Conservation (phyloP, 2,329 filamentous ascomycete species). For the Rhynchosporium secalis region DNA sequence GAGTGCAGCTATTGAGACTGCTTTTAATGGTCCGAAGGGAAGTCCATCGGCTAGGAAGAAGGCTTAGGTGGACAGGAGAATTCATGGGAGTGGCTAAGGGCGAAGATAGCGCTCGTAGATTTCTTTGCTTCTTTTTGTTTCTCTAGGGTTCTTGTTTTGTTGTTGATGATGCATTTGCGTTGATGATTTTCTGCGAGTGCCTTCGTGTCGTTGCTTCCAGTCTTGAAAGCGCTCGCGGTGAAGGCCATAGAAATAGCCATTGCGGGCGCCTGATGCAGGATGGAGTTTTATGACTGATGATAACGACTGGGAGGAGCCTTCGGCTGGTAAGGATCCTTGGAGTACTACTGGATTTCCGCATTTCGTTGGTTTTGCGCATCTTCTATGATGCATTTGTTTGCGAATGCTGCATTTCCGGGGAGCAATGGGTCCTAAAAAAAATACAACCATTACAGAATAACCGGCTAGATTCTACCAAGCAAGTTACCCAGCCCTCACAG, state of each 20-base stretch:
- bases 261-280: neutral
- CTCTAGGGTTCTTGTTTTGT: neutral
- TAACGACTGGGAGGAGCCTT: neutral
- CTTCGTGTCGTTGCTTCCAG: neutral
- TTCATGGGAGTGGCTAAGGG: neutral
- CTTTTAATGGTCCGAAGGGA: slow-evolving; percentile 10
- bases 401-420: neutral
- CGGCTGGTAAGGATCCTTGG: neutral
- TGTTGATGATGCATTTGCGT: slow-evolving; percentile 1
- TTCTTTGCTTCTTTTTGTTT: neutral
- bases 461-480: neutral
- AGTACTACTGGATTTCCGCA: neutral
- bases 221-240: neutral
- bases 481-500: neutral
- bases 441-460: neutral
- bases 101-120: neutral
- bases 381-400: neutral
- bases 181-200: neutral
- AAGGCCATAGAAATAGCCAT: too few species aligned
- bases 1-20: neutral
- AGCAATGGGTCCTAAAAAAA: slow-evolving; percentile 3
- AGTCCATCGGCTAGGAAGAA: neutral
- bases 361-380: neutral
- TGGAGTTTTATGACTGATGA: neutral
- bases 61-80: neutral